Evolutionary conservation across 768 basidiomycete species (phyloP).

Genomic region (Tulasnella sp.): DNA sequence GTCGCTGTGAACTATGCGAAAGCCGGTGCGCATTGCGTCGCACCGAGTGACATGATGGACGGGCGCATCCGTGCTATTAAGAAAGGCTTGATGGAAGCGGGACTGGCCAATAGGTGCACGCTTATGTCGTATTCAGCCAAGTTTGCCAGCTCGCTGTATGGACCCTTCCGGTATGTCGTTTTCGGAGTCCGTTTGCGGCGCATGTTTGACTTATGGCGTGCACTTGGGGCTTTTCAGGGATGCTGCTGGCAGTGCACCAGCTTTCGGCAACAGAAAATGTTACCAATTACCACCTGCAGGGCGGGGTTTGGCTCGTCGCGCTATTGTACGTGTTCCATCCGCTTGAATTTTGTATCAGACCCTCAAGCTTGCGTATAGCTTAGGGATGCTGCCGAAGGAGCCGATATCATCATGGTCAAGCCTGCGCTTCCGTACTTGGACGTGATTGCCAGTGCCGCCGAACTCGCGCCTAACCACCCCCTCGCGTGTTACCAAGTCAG

Average conservation of each 20-base stretch:
- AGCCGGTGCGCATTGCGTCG: slow-evolving; percentile 96
- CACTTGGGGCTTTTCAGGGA: slow-evolving; percentile 42
- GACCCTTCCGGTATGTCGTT: slow-evolving; percentile 71
- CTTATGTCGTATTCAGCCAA: slow-evolving; percentile 98
- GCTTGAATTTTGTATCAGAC: not conserved
- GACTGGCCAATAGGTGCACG: slow-evolving; percentile 75
- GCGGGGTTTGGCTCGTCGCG: slow-evolving; percentile 81
- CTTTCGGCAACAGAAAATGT: slow-evolving; percentile 93
- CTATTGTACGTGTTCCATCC: slow-evolving; percentile 53
- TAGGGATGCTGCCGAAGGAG: slow-evolving; percentile 82
- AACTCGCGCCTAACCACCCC: slow-evolving; percentile 73
- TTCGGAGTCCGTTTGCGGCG: not conserved
- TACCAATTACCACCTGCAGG: slow-evolving; percentile 89
- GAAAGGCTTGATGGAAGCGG: slow-evolving; percentile 64
- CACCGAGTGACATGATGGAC: slow-evolving; percentile 99
- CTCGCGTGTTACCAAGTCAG: slow-evolving; percentile 97
- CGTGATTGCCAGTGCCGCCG: slow-evolving; percentile 77
- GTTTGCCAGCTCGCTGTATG: slow-evolving; percentile 89
- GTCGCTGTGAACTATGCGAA: slow-evolving; percentile 85
- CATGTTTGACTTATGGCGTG: not conserved
- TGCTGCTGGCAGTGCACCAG: slow-evolving; percentile 91
- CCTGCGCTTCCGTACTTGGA: slow-evolving; percentile 94
- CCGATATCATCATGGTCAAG: slow-evolving; percentile 99
- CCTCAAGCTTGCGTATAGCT: slow-evolving; percentile 34
- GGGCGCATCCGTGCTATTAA: slow-evolving; percentile 75